Base-by-base conservation (phyloP, 441 rosid species). In the Omphalea diandra region DNA sequence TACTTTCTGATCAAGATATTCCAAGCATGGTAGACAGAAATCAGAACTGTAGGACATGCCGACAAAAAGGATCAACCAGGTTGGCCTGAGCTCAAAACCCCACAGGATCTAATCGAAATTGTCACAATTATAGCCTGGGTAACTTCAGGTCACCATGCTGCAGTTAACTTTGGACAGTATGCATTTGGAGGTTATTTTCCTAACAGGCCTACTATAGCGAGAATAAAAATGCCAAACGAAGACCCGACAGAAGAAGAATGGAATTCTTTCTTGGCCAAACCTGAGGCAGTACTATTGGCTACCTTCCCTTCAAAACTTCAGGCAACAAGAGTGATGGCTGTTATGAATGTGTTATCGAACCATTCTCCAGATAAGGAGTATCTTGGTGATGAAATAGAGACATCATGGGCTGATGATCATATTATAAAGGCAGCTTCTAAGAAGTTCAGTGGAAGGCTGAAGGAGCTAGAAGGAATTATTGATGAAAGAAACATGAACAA, bases 331-430 rank as follows among this genome's bases (percentile, higher is more conserved):
- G 87, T 82, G 10, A 87, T 89, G 92, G 86, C 86, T 0, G 54
- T 84, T 14, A 63, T 86, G 38, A 84, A 83, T 61, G 85, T 85
- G 29, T 41, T 92, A 12, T 88, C 96, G 2, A 81, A 70, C 4
- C 97, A 90, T 78, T 81, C 91, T 5, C 84, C 86, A 0, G 96
- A 92, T 24, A 94, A 92, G 77, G 96, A 92, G 79, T 92, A 90
- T 43, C 7, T 92, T 0, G 97, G 96, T 5, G 80, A 90, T 38
- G 4, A 50, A 0, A 59, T 76, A 7, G 94, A 88, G 71, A 62
- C 84, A n/a, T 62, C 87, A 2, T 92, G 94, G 96, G 53, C 24
- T 0, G 74, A 76, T 7, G 83, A 90, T 0, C 82, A 89, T 0
- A 43, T 70, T 11, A 78, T 87, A 20, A 69, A 76, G 33, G 88